Conservation (phyloP, 768 basidiomycete genomes). For the Kwoniella europaea region DNA sequence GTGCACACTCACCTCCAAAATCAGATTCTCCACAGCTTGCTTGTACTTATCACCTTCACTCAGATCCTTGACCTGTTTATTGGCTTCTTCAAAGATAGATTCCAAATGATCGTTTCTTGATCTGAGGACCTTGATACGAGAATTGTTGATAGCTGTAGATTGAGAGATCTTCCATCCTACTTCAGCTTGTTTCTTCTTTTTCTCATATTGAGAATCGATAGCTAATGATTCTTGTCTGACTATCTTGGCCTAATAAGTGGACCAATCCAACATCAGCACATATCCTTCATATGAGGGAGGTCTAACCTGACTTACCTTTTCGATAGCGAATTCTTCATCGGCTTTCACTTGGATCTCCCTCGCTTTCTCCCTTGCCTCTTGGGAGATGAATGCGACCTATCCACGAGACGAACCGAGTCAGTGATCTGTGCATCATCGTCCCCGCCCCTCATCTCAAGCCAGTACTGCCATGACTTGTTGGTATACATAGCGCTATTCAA, state of each 20-base stretch:
- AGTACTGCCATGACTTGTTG: no score
- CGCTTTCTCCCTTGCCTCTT: conserved; percentile 96
- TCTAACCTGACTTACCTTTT: conserved; percentile 67
- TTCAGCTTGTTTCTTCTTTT: conserved; percentile 92
- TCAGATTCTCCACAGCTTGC: conserved; percentile 79
- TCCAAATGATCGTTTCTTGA: conserved; percentile 90
- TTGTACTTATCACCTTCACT: conserved; percentile 68
- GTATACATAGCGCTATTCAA: background rate
- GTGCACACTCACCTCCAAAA: conserved; percentile 67
- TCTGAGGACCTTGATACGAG: conserved; percentile 85
- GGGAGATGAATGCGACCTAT: conserved; percentile 97
- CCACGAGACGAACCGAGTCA: background rate
- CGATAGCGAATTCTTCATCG: conserved; percentile 98
- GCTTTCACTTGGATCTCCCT: conserved; percentile 96
- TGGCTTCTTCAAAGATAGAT: conserved; percentile 78
- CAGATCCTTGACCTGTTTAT: conserved; percentile 68
- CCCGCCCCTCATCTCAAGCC: background rate
- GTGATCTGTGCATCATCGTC: background rate
- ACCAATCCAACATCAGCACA: no score
- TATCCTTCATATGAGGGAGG: no score
- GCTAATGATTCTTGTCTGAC: conserved; percentile 94
- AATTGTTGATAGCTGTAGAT: conserved; percentile 95
- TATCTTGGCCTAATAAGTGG: conserved; percentile 75
- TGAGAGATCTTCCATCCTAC: conserved; percentile 95
- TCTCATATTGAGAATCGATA: conserved; percentile 92